Evolutionary conservation across 2,329 filamentous ascomycete genomes (phyloP).

Genomic region (Botrytis byssoidea): DNA sequence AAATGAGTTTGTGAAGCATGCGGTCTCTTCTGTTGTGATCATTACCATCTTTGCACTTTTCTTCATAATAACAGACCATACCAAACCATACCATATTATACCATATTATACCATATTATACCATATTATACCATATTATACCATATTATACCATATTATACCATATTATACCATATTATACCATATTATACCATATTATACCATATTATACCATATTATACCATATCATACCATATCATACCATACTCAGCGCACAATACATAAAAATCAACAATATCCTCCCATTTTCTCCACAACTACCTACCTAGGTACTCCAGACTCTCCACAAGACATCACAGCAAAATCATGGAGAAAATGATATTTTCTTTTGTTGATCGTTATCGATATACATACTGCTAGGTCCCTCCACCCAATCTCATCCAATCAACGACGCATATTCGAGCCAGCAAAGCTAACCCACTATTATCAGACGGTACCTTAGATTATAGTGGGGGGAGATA

Average conservation of each 20-base stretch:
- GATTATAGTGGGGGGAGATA: constrained; percentile 1
- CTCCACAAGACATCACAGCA: background rate
- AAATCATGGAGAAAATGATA: background rate
- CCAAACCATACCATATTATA: too few species aligned
- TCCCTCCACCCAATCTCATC: background rate
- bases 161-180: too few species aligned
- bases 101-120: too few species aligned
- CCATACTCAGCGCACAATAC: background rate
- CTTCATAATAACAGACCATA: background rate
- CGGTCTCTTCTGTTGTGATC: background rate
- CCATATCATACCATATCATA: too few species aligned
- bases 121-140: too few species aligned
- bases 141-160: too few species aligned
- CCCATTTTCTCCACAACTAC: background rate
- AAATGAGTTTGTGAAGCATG: too few species aligned
- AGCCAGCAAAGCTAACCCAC: background rate
- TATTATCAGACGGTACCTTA: background rate
- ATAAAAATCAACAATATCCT: background rate
- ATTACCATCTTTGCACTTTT: background rate
- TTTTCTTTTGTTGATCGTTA: background rate
- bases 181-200: too few species aligned
- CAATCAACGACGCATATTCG: background rate
- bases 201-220: too few species aligned
- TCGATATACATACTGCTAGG: background rate
- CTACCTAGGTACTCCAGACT: background rate